Evolutionary conservation across 192 early-diverging fungal species (phyloP).

Genomic region (Entrophospora sp.): DNA sequence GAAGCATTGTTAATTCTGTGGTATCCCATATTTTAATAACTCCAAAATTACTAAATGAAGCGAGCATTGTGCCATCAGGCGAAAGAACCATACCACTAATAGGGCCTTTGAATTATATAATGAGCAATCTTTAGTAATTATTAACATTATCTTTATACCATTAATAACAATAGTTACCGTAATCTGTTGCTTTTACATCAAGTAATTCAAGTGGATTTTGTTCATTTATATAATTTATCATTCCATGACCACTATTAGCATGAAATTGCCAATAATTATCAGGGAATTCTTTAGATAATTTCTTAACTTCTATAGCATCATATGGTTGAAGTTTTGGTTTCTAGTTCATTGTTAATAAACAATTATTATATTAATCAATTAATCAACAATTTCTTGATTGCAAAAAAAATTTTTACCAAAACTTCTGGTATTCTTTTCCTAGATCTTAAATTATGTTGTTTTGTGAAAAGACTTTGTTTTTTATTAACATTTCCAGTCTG

Average conservation of each 20-base stretch:
- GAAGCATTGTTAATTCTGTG: constrained; percentile 58
- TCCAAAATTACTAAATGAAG: constrained; percentile 77
- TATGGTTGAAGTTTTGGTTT: constrained; percentile 19
- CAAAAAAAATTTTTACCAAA: no score
- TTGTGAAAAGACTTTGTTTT: not conserved
- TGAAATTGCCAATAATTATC: constrained; percentile 53
- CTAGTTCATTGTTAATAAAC: not conserved
- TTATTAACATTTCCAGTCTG: not conserved
- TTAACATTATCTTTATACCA: no score
- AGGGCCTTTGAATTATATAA: constrained; percentile 32
- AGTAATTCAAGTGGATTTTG: constrained; percentile 61
- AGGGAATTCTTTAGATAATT: constrained; percentile 47
- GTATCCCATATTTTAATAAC: constrained; percentile 73
- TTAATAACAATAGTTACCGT: constrained; percentile 31
- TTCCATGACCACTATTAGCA: constrained; percentile 39
- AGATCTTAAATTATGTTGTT: no score
- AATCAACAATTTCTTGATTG: no score
- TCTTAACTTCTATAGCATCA: constrained; percentile 44
- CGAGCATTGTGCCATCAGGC: constrained; percentile 75
- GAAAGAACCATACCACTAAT: constrained; percentile 82
- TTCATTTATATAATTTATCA: constrained; percentile 60
- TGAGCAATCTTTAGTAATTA: no score
- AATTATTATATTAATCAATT: no score
- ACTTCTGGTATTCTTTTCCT: no score
- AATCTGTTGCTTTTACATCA: constrained; percentile 61